Conservation (phyloP, 345 rosid genomes). For the Toxicodendron radicans region DNA sequence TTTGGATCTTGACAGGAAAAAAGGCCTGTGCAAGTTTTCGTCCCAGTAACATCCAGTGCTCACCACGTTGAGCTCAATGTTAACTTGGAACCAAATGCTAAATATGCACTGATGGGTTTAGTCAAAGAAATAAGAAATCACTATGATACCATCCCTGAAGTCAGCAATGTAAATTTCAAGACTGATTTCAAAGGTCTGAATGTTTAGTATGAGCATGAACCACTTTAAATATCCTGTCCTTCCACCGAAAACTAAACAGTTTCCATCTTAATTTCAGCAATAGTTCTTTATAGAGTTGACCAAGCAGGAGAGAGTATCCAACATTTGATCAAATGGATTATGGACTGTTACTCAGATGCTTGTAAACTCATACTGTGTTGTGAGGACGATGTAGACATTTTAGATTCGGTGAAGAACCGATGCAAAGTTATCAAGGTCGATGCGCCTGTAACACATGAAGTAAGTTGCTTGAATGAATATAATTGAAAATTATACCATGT, state of each 20-base stretch:
- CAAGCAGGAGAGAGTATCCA: conserved; percentile 51
- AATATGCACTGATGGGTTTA: conserved; percentile 54
- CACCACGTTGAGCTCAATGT: conserved; percentile 66
- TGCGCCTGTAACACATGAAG: conserved; percentile 68
- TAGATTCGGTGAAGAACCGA: conserved; percentile 50
- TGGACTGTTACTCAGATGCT: conserved; percentile 63
- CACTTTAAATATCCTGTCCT: background rate
- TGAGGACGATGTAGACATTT: conserved; percentile 52
- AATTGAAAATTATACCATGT: background rate
- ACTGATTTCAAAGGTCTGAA: conserved; percentile 54
- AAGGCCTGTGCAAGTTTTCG: conserved; percentile 35
- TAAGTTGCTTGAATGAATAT: conserved; percentile 28
- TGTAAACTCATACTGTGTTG: conserved; percentile 63
- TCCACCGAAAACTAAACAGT: conserved; percentile 18
- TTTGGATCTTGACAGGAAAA: conserved; percentile 40
- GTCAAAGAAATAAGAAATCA: conserved; percentile 55
- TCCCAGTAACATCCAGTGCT: conserved; percentile 54
- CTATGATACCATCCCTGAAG: conserved; percentile 44
- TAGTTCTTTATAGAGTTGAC: conserved; percentile 57
- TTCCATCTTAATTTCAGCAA: conserved; percentile 37
- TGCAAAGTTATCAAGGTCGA: conserved; percentile 52
- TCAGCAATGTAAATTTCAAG: conserved; percentile 41
- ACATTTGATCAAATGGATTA: conserved; percentile 67
- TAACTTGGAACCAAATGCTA: conserved; percentile 44
- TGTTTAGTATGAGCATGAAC: background rate